phyloP scores from a whole-genome alignment of 441 rosid genomes.

The Rhodomyrtus psidioides region DNA sequence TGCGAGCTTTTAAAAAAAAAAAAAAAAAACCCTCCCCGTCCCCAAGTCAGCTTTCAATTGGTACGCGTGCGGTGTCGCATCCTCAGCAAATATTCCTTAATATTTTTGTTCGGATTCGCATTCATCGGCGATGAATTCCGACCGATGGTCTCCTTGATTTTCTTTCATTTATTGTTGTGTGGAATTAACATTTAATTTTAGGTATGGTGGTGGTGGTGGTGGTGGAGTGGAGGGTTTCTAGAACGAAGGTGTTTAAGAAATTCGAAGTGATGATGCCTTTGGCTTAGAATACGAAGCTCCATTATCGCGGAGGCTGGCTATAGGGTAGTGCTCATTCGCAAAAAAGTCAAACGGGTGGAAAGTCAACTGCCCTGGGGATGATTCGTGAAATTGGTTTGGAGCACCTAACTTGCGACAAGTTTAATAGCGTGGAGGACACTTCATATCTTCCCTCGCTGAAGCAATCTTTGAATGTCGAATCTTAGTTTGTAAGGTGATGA shows the following conservation, averaged over 20 bases:
- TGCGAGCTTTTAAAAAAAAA: background rate
- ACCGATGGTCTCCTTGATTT: background rate
- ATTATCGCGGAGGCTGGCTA: background rate
- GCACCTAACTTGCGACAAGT: background rate
- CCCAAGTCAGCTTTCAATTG: background rate
- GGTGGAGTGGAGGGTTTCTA: background rate
- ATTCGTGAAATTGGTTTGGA: background rate
- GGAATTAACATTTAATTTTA: background rate
- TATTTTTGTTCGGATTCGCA: background rate
- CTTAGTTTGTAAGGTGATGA: background rate
- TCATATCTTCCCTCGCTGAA: background rate
- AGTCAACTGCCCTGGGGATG: background rate
- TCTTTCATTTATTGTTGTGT: background rate
- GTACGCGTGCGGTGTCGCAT: background rate
- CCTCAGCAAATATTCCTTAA: background rate
- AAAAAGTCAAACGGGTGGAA: background rate
- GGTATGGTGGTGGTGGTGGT: background rate
- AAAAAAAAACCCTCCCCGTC: background rate
- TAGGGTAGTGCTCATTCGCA: background rate
- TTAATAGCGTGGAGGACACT: background rate
- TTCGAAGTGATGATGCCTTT: background rate
- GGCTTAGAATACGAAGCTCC: background rate
- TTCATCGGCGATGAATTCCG: background rate
- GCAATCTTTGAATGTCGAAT: background rate
- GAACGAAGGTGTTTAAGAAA: background rate